These are phyloP conservation scores for Colletotrichum simmondsii DNA, from an alignment of 2,329 filamentous ascomycete species.

Conservation along the genomic window DNA sequence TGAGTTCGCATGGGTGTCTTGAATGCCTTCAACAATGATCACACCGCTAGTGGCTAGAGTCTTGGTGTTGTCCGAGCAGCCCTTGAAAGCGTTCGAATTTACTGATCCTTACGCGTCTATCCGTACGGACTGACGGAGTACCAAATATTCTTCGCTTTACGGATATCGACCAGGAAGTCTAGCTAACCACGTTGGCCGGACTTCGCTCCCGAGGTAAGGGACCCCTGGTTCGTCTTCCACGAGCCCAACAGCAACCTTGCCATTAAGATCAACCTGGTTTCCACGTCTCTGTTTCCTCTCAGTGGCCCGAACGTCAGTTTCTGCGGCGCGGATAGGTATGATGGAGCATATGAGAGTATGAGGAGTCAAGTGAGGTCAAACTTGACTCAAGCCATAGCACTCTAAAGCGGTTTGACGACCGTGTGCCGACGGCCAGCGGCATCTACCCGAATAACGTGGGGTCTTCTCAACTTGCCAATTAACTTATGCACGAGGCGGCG, in stretches of 20 bases:
- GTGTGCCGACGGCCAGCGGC: constrained; percentile 1
- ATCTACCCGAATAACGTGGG: background rate
- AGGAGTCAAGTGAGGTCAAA: constrained; percentile 24
- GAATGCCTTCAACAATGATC: background rate
- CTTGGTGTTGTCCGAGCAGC: background rate
- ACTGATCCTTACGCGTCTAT: background rate
- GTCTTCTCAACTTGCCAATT: background rate
- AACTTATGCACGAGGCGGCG: background rate
- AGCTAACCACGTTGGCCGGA: constrained; percentile 2
- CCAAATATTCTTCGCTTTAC: background rate
- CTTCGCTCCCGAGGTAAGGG: constrained; percentile 7
- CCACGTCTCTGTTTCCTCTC: constrained; percentile 13
- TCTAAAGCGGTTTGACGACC: background rate
- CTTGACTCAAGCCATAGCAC: constrained; percentile 27
- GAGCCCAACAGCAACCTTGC: constrained; percentile 11
- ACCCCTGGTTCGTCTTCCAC: constrained; percentile 1
- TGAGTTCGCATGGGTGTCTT: constrained; percentile 8
- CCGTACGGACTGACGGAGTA: too few relatives aligned
- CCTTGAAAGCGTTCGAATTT: background rate
- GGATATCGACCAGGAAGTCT: constrained; percentile 3
- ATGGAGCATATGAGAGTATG: background rate
- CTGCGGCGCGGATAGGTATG: constrained; percentile 3
- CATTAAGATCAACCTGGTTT: constrained; percentile 21
- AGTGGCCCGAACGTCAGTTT: constrained; percentile 5
- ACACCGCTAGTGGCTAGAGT: constrained; percentile 15